phyloP scores from a whole-genome alignment of 2,329 filamentous ascomycete genomes.

The Ophiostoma australiae region DNA sequence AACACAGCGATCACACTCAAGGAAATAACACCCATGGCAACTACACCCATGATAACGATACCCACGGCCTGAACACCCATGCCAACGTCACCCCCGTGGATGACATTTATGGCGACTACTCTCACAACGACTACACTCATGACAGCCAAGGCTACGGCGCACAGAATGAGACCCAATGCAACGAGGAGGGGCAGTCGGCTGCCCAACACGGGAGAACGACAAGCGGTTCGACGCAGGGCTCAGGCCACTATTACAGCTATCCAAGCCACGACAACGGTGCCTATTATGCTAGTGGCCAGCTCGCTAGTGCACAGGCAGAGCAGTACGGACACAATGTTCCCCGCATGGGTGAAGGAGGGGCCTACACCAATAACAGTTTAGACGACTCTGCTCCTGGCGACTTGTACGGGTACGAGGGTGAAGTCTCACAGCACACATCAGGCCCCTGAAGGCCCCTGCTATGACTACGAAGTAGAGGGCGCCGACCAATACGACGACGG shows the following conservation, averaged over 20 bases:
- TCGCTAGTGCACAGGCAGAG: not conserved
- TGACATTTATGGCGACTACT: not conserved
- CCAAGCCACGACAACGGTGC: not conserved
- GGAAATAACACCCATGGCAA: not conserved
- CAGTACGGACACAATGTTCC: not conserved
- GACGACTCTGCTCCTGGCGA: not conserved
- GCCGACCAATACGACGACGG: not conserved
- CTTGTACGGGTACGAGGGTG: not conserved
- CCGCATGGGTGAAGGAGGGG: not conserved
- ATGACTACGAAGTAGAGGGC: not conserved
- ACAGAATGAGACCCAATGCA: not conserved
- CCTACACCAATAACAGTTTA: not conserved
- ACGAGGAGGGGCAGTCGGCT: not conserved
- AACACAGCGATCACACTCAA: too few relatives aligned
- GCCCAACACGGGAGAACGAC: too few relatives aligned
- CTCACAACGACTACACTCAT: not conserved
- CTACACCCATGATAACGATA: too few relatives aligned
- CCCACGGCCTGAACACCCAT: not conserved
- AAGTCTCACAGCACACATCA: not conserved
- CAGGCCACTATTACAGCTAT: not conserved
- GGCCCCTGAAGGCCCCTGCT: not conserved
- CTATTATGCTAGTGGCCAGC: not conserved
- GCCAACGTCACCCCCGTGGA: not conserved
- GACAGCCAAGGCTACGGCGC: too few relatives aligned
- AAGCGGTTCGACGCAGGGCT: not conserved